These are phyloP conservation scores for Chaetomidium leptoderma DNA, from an alignment of 495 filamentous ascomycete species.

Conservation along the genomic window DNA sequence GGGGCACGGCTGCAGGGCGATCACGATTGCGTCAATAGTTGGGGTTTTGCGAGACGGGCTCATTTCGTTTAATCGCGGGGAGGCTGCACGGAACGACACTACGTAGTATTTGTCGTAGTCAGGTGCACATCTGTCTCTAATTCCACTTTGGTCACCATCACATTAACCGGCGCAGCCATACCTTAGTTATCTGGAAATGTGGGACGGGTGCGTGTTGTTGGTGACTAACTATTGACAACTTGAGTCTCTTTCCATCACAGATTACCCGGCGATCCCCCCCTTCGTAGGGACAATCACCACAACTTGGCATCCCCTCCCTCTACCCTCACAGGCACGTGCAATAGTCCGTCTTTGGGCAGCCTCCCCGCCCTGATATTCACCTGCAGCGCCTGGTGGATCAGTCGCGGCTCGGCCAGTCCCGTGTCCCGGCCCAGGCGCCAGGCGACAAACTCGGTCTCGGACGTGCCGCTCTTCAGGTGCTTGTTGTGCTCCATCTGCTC, in stretches of 20 bases:
- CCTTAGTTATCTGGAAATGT: too few relatives aligned
- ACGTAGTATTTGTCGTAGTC: too few relatives aligned
- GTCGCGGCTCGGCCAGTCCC: slow-evolving; percentile 44
- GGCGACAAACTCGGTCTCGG: slow-evolving; percentile 46
- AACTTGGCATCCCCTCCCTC: background rate
- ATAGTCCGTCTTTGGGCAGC: slow-evolving; percentile 44
- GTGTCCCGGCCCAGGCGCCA: slow-evolving; percentile 47
- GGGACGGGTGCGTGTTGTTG: too few relatives aligned
- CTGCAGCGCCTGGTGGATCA: slow-evolving; percentile 56
- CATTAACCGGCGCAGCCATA: too few relatives aligned
- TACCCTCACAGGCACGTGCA: slow-evolving; percentile 45
- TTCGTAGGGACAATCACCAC: background rate
- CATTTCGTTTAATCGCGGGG: slow-evolving; percentile 6
- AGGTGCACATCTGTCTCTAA: too few relatives aligned
- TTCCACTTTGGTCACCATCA: too few relatives aligned
- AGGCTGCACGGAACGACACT: too few relatives aligned
- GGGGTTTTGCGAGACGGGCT: background rate
- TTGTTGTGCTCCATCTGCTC: slow-evolving; percentile 51
- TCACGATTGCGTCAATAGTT: slow-evolving; percentile 1
- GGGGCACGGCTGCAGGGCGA: background rate
- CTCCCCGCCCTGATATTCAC: slow-evolving; percentile 54
- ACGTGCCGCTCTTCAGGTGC: slow-evolving; percentile 44
- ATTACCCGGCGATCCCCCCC: background rate
- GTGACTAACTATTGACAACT: too few relatives aligned
- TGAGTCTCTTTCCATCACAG: background rate